Conservation (phyloP, 108 stramenopile genomes). For the Skeletonema marinoi region DNA sequence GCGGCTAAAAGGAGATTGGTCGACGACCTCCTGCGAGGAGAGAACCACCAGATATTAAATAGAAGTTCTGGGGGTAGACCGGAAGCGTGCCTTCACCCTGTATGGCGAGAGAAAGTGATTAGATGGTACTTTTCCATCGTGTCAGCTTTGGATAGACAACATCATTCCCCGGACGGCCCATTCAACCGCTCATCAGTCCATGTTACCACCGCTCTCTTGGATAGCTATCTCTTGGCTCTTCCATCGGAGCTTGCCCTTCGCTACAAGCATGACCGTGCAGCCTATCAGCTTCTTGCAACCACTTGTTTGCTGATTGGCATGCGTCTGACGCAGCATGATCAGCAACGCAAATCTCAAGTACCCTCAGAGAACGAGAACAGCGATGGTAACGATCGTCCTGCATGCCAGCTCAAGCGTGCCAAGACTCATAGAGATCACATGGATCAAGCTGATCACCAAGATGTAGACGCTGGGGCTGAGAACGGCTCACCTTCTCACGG, state of each 20-base stretch:
- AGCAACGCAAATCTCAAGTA: neutral
- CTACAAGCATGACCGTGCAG: constrained; percentile 23
- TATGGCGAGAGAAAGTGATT: constrained; percentile 38
- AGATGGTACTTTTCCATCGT: constrained; percentile 33
- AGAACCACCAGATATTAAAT: neutral
- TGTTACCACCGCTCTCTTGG: constrained; percentile 23
- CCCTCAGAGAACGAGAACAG: neutral
- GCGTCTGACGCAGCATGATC: constrained; percentile 26
- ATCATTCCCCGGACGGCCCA: neutral
- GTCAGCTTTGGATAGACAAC: constrained; percentile 19
- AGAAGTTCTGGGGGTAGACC: neutral
- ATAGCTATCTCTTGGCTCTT: constrained; percentile 21
- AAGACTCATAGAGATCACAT: constrained; percentile 23
- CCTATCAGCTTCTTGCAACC: constrained; percentile 35
- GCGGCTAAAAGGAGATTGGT: neutral
- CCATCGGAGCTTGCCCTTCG: constrained; percentile 4
- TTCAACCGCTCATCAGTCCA: constrained; percentile 31
- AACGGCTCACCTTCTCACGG: neutral
- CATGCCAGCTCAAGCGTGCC: constrained; percentile 12
- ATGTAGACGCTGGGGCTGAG: neutral
- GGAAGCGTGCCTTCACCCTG: neutral
- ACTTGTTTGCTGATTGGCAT: constrained; percentile 25
- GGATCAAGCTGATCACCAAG: constrained; percentile 13
- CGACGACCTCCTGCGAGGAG: neutral
- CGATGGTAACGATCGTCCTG: neutral